Base-by-base conservation (phyloP, 2,329 filamentous ascomycete species). In the Fusarium foetens region DNA sequence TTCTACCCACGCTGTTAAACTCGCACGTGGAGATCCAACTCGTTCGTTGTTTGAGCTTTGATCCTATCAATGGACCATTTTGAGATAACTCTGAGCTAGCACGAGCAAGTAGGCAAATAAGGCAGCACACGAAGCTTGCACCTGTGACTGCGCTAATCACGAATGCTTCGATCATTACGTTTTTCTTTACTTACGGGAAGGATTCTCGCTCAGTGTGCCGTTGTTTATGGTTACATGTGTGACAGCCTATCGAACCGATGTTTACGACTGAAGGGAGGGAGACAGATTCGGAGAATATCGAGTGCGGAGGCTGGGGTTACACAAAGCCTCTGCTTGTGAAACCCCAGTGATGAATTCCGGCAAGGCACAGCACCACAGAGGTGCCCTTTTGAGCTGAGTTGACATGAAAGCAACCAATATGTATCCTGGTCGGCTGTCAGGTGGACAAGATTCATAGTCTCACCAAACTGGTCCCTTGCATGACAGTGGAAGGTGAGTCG, bases 391-490 rank as follows among this genome's bases (percentile, higher is more conserved):
- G 16, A 70, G 70, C 63, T 41, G 66, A 33, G 27, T 55, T 63
- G 43, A 52, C 53, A 51, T 41, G 53, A 64, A 38, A 51, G 46
- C n/a, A 55, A 46, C 66, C 62, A 71, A 68, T 68, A 53, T 54
- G n/a, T 48, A 71, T 67, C 58, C 70, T 39, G 39, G 59, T 71
- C 48, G 23, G 23, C 57, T 33, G 55, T 71, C 70, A 72, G 43
- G 61, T 63, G 61, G 49, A 33, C 51, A 52, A 54, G 57, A 66
- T 63, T 53, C 53, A 48, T 54, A 39, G 62, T 73, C 68, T 67
- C 58, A 72, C 66, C 60, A 65, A 53, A 46, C 62, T 74, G 63
- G 74, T 76, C 61, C 74, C 74, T 76, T 76, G 64, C 67, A 76
- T 67, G 69, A 35, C 29, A 36, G 43, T 48, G 65, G 64, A 29